Evolutionary conservation across 2,329 filamentous ascomycete species (phyloP).

Genomic region (Ustilaginoidea virens): DNA sequence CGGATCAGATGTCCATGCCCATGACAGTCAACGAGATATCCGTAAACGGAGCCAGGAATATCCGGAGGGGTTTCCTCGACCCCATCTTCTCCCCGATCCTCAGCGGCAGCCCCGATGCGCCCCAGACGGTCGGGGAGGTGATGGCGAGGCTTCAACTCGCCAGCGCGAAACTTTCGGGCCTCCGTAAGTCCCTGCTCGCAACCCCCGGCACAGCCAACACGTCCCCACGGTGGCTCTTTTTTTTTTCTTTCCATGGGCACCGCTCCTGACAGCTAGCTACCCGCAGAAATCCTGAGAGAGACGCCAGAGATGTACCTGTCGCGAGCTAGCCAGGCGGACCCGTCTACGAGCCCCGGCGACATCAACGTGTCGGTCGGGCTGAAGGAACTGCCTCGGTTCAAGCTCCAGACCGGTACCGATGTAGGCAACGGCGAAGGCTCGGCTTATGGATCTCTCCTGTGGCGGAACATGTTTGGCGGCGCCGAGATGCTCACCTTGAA

Average conservation of each 20-base stretch:
- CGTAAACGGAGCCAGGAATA: conserved; percentile 68
- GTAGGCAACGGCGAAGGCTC: conserved; percentile 88
- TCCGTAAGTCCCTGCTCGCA: conserved; percentile 42
- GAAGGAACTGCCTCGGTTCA: conserved; percentile 66
- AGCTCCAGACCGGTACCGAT: conserved; percentile 89
- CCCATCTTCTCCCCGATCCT: conserved; percentile 67
- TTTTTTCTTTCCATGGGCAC: no score
- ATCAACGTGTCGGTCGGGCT: conserved; percentile 73
- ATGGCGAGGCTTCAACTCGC: conserved; percentile 55
- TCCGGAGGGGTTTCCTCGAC: conserved; percentile 71
- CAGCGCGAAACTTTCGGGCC: conserved; percentile 59
- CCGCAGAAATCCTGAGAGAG: conserved; percentile 69
- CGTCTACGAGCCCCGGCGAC: conserved; percentile 58
- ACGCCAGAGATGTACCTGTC: conserved; percentile 73
- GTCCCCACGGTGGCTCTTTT: no score
- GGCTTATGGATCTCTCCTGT: conserved; percentile 72
- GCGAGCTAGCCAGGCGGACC: conserved; percentile 51
- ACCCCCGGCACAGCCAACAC: no score
- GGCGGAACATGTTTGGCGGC: conserved; percentile 88
- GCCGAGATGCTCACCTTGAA: conserved; percentile 82
- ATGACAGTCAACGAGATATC: conserved; percentile 77
- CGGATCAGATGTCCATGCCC: conserved; percentile 71
- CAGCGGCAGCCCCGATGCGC: conserved; percentile 45
- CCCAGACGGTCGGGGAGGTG: conserved; percentile 69
- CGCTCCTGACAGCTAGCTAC: not conserved